These are phyloP conservation scores for Xerocomellus chrysenteron DNA, from an alignment of 768 basidiomycete genomes.

Conservation along the genomic window DNA sequence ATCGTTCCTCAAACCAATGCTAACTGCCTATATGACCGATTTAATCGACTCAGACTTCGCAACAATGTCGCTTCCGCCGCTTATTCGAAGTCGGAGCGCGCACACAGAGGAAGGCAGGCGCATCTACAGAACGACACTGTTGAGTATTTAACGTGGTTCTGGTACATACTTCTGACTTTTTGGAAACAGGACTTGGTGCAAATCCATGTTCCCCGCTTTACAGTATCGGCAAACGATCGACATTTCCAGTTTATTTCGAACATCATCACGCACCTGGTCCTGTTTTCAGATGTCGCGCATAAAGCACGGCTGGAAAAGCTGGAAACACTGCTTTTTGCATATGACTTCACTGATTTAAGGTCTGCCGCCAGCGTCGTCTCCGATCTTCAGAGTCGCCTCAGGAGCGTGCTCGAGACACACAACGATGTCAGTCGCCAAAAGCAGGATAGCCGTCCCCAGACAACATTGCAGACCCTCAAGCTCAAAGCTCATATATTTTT, in stretches of 20 bases:
- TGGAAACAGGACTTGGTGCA: slow-evolving; percentile 70
- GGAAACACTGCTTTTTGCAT: slow-evolving; percentile 80
- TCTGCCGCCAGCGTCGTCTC: slow-evolving; percentile 72
- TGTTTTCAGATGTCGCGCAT: slow-evolving; percentile 88
- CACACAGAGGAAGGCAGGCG: slow-evolving; percentile 25
- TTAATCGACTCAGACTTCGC: slow-evolving; percentile 85
- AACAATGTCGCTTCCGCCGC: slow-evolving; percentile 61
- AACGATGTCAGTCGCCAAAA: slow-evolving; percentile 39
- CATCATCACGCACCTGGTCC: slow-evolving; percentile 80
- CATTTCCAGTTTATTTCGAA: slow-evolving; percentile 86
- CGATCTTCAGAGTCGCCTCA: slow-evolving; percentile 70
- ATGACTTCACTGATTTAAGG: slow-evolving; percentile 78
- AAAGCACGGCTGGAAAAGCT: slow-evolving; percentile 75
- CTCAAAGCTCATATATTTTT: slow-evolving; percentile 71
- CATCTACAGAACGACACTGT: slow-evolving; percentile 70
- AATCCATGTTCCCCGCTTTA: slow-evolving; percentile 81
- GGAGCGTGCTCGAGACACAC: slow-evolving; percentile 57
- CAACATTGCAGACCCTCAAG: slow-evolving; percentile 57
- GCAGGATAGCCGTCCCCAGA: slow-evolving; percentile 33
- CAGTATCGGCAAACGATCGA: slow-evolving; percentile 77
- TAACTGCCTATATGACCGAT: slow-evolving; percentile 87
- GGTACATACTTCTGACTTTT: slow-evolving; percentile 9
- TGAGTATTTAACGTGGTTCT: slow-evolving; percentile 20
- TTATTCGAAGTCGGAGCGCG: slow-evolving; percentile 39
- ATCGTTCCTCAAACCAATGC: slow-evolving; percentile 88